Conservation (phyloP, 2,329 filamentous ascomycete species). For the Didymella exigua region DNA sequence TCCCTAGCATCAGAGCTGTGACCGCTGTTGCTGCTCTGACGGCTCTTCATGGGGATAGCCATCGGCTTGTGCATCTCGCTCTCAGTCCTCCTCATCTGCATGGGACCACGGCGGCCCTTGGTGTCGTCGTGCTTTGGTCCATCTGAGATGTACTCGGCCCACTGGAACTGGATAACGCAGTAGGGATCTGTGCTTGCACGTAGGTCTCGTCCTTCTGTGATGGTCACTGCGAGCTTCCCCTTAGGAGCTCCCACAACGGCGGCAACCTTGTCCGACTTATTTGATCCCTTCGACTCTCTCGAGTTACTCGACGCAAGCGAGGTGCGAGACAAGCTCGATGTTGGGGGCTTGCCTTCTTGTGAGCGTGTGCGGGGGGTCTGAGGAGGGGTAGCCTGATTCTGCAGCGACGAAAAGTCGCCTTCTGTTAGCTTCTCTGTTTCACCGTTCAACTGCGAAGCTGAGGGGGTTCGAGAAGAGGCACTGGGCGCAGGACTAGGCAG, state of each 20-base stretch:
- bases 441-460: slow-evolving; percentile 67
- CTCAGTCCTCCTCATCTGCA: slow-evolving; percentile 67
- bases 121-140: slow-evolving; percentile 69
- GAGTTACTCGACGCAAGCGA: slow-evolving; percentile 51
- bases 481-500: slow-evolving; percentile 57
- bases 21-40: slow-evolving; percentile 97
- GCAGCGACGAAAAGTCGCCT: slow-evolving; percentile 64
- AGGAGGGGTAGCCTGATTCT: slow-evolving; percentile 86
- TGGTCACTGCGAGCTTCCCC: slow-evolving; percentile 88
- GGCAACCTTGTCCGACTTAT: slow-evolving; percentile 49
- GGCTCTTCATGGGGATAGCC: slow-evolving; percentile 95
- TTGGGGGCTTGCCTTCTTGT: slow-evolving; percentile 57
- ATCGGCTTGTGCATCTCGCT: slow-evolving; percentile 85
- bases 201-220: slow-evolving; percentile 82
- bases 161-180: slow-evolving; percentile 94
- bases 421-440: slow-evolving; percentile 88
- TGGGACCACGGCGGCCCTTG: slow-evolving; percentile 50
- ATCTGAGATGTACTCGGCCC: slow-evolving; percentile 92
- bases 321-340: slow-evolving; percentile 59
- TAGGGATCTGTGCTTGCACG: slow-evolving; percentile 87
- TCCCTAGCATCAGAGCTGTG: slow-evolving; percentile 62
- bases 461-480: slow-evolving; percentile 54
- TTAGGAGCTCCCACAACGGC: slow-evolving; percentile 74
- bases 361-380: slow-evolving; percentile 90
- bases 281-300: slow-evolving; percentile 25